phyloP scores from a whole-genome alignment of 805 yeast species.

The Zygosaccharomyces gambellarensis region DNA sequence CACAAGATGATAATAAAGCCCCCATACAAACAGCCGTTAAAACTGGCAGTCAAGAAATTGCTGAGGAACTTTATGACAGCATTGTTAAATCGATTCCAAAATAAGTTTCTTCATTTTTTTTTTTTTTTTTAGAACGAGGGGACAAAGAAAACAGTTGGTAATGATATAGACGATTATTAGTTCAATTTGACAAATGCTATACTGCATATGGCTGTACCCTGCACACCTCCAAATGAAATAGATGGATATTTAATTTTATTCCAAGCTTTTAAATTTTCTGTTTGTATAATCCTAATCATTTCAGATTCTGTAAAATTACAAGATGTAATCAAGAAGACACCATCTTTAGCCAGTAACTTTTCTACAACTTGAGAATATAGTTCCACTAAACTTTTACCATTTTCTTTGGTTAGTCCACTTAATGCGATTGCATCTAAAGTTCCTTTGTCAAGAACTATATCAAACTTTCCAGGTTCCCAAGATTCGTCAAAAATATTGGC shows the following conservation, averaged over 20 bases:
- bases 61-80: conserved; percentile 51
- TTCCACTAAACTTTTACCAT: conserved; percentile 46
- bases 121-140: neutral
- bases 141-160: conserved; percentile 5
- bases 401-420: conserved; percentile 51
- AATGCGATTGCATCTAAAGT: conserved; percentile 95
- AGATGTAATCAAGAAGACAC: conserved; percentile 73
- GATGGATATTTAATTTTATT: conserved; percentile 69
- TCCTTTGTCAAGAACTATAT: conserved; percentile 86
- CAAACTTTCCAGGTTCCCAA: conserved; percentile 47
- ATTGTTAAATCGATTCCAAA: conserved; percentile 19
- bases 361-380: conserved; percentile 59
- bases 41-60: conserved; percentile 56
- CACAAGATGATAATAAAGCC: conserved; percentile 54
- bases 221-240: conserved; percentile 83
- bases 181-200: conserved; percentile 60
- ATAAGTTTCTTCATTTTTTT: conserved; percentile 3
- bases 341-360: conserved; percentile 49
- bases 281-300: conserved; percentile 49
- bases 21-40: conserved; percentile 84
- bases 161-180: conserved; percentile 8
- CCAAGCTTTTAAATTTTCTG: conserved; percentile 51
- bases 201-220: conserved; percentile 85
- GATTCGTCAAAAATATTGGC: conserved; percentile 58
- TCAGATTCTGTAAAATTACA: conserved; percentile 91